Evolutionary conservation across 2,329 filamentous ascomycete species (phyloP).

Genomic region (Beauveria medogensis): DNA sequence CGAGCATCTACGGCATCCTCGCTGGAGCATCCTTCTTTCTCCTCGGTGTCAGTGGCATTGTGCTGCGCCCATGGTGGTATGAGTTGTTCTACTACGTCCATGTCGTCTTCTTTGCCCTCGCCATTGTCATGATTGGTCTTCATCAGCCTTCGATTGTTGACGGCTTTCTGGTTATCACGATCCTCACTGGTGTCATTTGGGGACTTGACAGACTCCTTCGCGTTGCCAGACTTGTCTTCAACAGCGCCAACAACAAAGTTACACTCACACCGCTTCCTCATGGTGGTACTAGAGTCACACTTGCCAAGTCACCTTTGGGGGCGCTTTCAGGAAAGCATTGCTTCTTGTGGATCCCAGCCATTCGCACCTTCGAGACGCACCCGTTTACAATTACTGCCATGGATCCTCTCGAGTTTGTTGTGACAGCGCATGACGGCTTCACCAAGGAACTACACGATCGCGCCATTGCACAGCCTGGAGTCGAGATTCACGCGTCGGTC

Average conservation of each 20-base stretch:
- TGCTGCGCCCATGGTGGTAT: slow-evolving; percentile 41
- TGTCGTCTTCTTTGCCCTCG: slow-evolving; percentile 39
- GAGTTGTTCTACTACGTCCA: slow-evolving; percentile 49
- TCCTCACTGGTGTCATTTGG: slow-evolving; percentile 41
- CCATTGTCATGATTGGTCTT: slow-evolving; percentile 39
- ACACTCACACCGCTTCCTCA: slow-evolving; percentile 45
- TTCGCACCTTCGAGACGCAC: slow-evolving; percentile 51
- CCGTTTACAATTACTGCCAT: slow-evolving; percentile 53
- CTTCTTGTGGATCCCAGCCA: slow-evolving; percentile 54
- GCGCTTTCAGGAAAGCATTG: slow-evolving; percentile 51
- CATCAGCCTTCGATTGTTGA: slow-evolving; percentile 41
- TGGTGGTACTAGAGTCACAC: slow-evolving; percentile 45
- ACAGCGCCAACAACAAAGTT: slow-evolving; percentile 42
- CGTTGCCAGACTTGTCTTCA: slow-evolving; percentile 31
- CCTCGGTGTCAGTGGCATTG: slow-evolving; percentile 33
- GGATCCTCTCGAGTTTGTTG: slow-evolving; percentile 48
- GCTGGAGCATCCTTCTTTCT: slow-evolving; percentile 38
- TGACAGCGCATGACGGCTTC: slow-evolving; percentile 51
- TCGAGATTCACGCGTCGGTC: slow-evolving; percentile 39
- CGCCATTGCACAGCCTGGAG: slow-evolving; percentile 41
- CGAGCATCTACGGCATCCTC: slow-evolving; percentile 41
- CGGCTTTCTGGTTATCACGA: slow-evolving; percentile 34
- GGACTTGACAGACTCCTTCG: slow-evolving; percentile 42
- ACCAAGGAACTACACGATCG: slow-evolving; percentile 46
- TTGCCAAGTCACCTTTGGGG: slow-evolving; percentile 39